Evolutionary conservation across 192 early-diverging fungal species (phyloP), one percentile per base, ranked within the genome.

Genomic region (Mortierella hygrophila): DNA sequence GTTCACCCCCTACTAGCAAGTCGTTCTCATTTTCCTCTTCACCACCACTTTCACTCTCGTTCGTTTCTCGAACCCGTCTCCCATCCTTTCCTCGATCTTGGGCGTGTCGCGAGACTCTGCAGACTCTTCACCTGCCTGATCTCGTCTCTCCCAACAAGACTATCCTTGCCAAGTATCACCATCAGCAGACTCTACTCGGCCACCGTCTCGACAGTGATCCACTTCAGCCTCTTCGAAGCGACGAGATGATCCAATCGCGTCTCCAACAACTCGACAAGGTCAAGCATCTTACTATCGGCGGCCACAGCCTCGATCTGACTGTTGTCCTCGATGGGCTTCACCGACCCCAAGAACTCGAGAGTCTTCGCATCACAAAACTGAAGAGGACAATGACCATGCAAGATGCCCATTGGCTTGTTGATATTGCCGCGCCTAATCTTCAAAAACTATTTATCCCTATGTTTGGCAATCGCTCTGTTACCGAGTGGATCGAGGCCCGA

Each of bases 351-450:
- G 70, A 68, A 11, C 76, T 86, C 35, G 54, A 77, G 54, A 74
- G 71, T 29, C 79, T 86, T n/a, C 54, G 76, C 2, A 78, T 86
- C 40, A 86, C 84, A 7, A 71, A 74, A 18, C 26, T 81, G 71
- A 81, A 75, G 72, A 68, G 72, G 2, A 47, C 71, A 13, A 68
- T 86, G 76, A 78, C 75, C 6, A n/a, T 38, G 15, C 26, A 20
- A 1, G 84, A 86, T 63, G 79, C 72, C 0, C 78, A 80, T 41
- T 81, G 84, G 84, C 38, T 86, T 41, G 38, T 86, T n/a, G 84
- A 81, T 1, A 72, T 65, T 23, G 84, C 72, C 21, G 70, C 75
- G 2, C 84, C 84, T 1, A 55, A 46, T 15, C 63, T 86, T 1
- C 57, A 68, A 37, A 60, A 71, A 9, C 37, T 86, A 20, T 68